These are phyloP conservation scores for Trichoderma virens DNA, from an alignment of 495 filamentous ascomycete species.

Conservation along the genomic window DNA sequence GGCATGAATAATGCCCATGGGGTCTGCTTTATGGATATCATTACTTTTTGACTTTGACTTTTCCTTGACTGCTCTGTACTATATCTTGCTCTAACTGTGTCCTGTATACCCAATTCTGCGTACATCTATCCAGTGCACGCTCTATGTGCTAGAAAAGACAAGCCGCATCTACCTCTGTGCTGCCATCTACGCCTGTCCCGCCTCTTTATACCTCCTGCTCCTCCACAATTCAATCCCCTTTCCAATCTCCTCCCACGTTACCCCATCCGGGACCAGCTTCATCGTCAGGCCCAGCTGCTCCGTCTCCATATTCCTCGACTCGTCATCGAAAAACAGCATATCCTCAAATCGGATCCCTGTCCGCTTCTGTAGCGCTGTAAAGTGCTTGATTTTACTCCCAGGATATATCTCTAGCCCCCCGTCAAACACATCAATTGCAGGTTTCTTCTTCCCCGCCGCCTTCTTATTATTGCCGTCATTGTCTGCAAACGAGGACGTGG, in stretches of 20 bases:
- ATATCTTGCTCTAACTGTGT: background rate
- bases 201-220: slow-evolving; percentile 48
- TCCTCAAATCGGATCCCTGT: slow-evolving; percentile 64
- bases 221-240: slow-evolving; percentile 76
- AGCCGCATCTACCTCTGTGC: background rate
- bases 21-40: slow-evolving; percentile 1
- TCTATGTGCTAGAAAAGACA: too few relatives aligned
- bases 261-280: slow-evolving; percentile 69
- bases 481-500: slow-evolving; percentile 19
- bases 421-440: slow-evolving; percentile 72
- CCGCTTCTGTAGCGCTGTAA: slow-evolving; percentile 58
- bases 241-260: slow-evolving; percentile 73
- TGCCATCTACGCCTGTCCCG: background rate
- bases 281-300: slow-evolving; percentile 79
- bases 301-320: slow-evolving; percentile 78
- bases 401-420: slow-evolving; percentile 82
- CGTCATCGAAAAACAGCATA: slow-evolving; percentile 97
- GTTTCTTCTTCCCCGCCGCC: slow-evolving; percentile 12
- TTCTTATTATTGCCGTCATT: slow-evolving; percentile 21
- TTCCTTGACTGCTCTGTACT: background rate
- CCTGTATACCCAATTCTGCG: too few relatives aligned
- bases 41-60: background rate
- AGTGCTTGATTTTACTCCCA: slow-evolving; percentile 77
- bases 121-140: too few relatives aligned
- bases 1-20: background rate